phyloP scores from a whole-genome alignment of 1,284 basidiomycete genomes.

The Fistulinella cinereoalba region DNA sequence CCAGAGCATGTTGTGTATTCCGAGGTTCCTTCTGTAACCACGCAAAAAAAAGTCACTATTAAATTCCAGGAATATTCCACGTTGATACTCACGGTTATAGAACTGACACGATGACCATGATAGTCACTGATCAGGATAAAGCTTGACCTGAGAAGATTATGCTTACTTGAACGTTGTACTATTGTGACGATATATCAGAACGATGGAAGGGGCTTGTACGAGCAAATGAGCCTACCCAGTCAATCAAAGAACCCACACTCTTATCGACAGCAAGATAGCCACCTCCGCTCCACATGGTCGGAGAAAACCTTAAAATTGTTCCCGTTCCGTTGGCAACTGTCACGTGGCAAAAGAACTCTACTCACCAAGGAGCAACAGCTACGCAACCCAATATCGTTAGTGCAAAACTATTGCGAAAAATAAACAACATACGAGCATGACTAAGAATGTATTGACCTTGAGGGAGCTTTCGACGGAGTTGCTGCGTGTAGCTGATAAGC shows the following conservation, averaged over 20 bases:
- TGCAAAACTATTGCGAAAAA: not conserved
- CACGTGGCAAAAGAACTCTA: not conserved
- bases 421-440: conserved; percentile 36
- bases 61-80: not conserved
- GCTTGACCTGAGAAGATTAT: too few species aligned
- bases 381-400: conserved; percentile 5
- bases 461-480: conserved; percentile 37
- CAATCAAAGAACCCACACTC: conserved; percentile 55
- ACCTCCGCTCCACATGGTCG: conserved; percentile 36
- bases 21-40: conserved; percentile 38
- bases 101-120: too few species aligned
- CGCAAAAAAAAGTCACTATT: too few species aligned
- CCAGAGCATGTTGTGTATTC: conserved; percentile 47
- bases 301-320: conserved; percentile 31
- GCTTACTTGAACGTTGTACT: conserved; percentile 48
- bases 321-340: not conserved
- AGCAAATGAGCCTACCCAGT: conserved; percentile 39
- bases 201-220: not conserved
- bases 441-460: conserved; percentile 38
- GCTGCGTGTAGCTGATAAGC: conserved; percentile 44
- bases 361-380: conserved; percentile 33
- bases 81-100: conserved; percentile 53
- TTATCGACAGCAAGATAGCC: conserved; percentile 53
- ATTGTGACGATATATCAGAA: not conserved
- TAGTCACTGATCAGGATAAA: too few species aligned